Evolutionary conservation across 257 asterid genomes (phyloP).

Genomic region (Orobanche coerulescens): DNA sequence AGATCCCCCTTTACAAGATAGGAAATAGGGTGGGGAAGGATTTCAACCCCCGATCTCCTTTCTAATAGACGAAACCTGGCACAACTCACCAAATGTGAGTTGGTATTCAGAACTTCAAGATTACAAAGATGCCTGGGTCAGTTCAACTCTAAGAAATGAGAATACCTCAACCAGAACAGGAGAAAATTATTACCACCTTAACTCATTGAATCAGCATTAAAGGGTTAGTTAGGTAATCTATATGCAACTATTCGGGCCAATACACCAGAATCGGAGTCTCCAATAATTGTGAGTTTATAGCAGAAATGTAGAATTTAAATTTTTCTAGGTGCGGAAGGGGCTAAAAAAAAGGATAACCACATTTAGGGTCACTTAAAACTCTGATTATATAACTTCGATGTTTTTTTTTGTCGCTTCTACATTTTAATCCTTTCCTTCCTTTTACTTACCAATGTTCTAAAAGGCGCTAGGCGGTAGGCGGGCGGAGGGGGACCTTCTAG

Average conservation of each 20-base stretch:
- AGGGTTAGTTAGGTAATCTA: background rate
- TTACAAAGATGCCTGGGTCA: background rate
- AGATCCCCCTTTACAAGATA: no score
- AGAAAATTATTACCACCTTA: background rate
- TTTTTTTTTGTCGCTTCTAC: background rate
- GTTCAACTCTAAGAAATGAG: background rate
- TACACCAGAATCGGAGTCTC: background rate
- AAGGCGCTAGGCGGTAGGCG: no score
- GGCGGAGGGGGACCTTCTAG: no score
- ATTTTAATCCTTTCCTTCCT: background rate
- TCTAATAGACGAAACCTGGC: no score
- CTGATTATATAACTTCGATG: background rate
- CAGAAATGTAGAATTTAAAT: background rate
- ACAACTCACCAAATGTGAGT: no score
- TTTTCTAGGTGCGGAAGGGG: background rate
- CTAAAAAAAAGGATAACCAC: background rate
- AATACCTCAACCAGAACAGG: background rate
- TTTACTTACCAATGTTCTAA: background rate
- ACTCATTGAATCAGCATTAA: conserved; percentile 2
- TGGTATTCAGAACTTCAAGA: no score
- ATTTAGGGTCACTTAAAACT: background rate
- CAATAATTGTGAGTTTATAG: background rate
- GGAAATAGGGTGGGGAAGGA: no score
- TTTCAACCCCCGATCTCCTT: no score
- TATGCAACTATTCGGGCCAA: background rate